Evolutionary conservation across 164 flowering plant genomes (phyloP), one percentile per base, ranked within the genome.

Genomic region (Chloranthus sessilifolius): DNA sequence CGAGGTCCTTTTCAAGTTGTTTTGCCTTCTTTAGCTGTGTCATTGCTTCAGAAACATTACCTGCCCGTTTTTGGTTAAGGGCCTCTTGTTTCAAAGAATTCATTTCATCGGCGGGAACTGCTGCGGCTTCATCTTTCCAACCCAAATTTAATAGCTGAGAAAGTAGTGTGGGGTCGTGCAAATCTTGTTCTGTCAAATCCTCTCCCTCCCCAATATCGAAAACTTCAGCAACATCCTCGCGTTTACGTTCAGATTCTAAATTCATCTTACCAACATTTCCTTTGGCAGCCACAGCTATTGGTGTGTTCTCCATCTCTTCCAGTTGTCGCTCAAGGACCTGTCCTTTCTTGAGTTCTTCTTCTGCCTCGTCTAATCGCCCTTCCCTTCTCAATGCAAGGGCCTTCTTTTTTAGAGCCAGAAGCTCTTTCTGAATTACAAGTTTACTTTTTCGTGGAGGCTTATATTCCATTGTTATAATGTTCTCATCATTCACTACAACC

Each of bases 321-420:
- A 90, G 85, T 59, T 81, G 87, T 47, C 30, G 60, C 70, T 90
- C 95, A 39, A 90, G 82, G 58, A 70, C 63, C 56, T 68, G 79
- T 25, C 89, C 85, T 72, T 74, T 82, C 66, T 70, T 77, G 63
- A 90, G 50, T 62, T 77, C 91, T 61, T 79, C 82, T 50, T 81
- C 95, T 0, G 98, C 86, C 64, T 90, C 98, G 38, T 85, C 84
- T 0, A 75, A 7, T 59, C 58, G 71, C 16, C 98, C 98, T 64
- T 90, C 88, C 69, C 95, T 75, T 69, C 75, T 81, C 56, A 90
- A 70, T 14, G 88, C 63, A 62, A 87, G 81, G 45, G 89, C 95
- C 43, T 70, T 78, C 86, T 74, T 90, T 53, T 87, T 87, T 56
- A 87, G 56, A 37, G 59, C 72, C 40, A 90, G 60, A 55, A 90